phyloP scores from a whole-genome alignment of 495 filamentous ascomycete genomes.

The Patellaria atrata region DNA sequence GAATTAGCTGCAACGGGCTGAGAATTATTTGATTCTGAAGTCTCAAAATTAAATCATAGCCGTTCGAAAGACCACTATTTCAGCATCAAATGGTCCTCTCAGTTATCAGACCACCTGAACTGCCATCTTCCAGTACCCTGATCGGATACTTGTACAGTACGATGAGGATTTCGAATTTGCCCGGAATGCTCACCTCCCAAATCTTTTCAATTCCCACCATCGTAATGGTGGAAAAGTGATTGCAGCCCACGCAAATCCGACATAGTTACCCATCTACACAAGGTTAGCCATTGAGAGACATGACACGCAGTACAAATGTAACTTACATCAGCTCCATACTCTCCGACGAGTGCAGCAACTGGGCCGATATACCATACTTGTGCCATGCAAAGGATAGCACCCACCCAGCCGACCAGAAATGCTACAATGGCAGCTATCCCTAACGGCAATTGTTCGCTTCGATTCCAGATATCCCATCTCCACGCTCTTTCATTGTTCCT shows the following conservation, averaged over 20 bases:
- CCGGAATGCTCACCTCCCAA: conserved; percentile 25
- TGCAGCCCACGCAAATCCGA: conserved; percentile 30
- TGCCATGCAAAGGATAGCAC: conserved; percentile 28
- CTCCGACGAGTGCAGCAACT: conserved; percentile 30
- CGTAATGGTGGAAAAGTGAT: conserved; percentile 28
- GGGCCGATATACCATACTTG: conserved; percentile 32
- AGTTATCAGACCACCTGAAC: too few relatives aligned
- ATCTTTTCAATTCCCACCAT: conserved; percentile 26
- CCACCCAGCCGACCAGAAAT: conserved; percentile 29
- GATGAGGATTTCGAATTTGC: too few relatives aligned
- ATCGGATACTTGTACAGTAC: too few relatives aligned
- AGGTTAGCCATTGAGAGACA: conserved; percentile 7
- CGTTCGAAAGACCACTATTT: too few relatives aligned
- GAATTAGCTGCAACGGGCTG: too few relatives aligned
- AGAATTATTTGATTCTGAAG: too few relatives aligned
- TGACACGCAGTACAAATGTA: background rate
- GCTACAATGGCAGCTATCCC: conserved; percentile 28
- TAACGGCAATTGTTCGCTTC: conserved; percentile 22
- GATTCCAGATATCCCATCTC: conserved; percentile 28
- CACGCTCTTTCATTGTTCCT: conserved; percentile 26
- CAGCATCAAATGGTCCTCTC: too few relatives aligned
- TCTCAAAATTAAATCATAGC: too few relatives aligned
- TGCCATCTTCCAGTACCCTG: too few relatives aligned
- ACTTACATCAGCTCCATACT: conserved; percentile 45
- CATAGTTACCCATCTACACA: conserved; percentile 30